Evolutionary conservation across 306 rosid genomes (phyloP), one percentile per base, ranked within the genome.

Genomic region (Vigna hirtella): DNA sequence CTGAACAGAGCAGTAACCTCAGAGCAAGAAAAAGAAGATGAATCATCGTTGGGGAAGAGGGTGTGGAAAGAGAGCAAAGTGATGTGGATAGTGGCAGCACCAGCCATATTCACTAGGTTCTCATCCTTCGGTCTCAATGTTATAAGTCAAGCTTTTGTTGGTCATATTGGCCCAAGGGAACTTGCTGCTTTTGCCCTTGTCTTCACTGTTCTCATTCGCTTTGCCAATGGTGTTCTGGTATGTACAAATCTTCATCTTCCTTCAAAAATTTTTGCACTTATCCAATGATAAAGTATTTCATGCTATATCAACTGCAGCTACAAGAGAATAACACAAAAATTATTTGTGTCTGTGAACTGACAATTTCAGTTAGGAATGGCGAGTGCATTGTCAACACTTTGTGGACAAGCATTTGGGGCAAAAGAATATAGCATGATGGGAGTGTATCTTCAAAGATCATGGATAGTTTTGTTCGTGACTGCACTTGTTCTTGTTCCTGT

Each of bases 321-420:
- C 12, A n/a, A 52, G 18, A 52, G 1, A 17, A 17, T 17, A 17
- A 17, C 58, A 6, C 5, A 53, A 2, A 9, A 17, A 53, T 55
- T 55, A 20, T 55, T 20, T 55, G 32, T 55, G 6, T 56, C 28
- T 22, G 7, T 56, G 0, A 12, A 57, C 2, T 57, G 36, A 24
- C 1, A 34, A 43, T 0, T 63, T 14, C 12, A 84, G 91, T 45
- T 79, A 32, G 90, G 88, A 17, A 88, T 86, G 88, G 82, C 88
- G 0, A 74, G 83, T 75, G 92, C 92, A 1, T 70, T 85, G 28
- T 53, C 79, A 77, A 88, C 90, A 13, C 83, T 88, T 2, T 88
- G 91, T 20, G 92, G 92, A 67, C 92, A 88, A 82, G 92, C 90
- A 58, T 88, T 73, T 47, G 92, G 92, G 5, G 90, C 86, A 36